Conservation (phyloP, 164 flowering plant genomes). For the Vitis labrusca region DNA sequence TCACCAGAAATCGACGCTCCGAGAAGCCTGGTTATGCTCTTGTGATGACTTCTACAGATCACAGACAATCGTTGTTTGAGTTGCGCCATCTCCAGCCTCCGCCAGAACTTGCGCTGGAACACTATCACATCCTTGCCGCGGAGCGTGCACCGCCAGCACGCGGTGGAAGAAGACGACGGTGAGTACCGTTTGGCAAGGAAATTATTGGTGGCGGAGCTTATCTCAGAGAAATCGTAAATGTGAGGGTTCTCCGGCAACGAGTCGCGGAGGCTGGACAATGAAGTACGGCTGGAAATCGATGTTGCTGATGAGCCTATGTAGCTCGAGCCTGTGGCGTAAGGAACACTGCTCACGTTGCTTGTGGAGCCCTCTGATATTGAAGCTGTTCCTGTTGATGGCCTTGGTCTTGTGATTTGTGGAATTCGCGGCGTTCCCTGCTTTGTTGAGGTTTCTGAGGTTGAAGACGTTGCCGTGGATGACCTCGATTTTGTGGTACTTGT, state of each 20-base stretch:
- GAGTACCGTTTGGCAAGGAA: constrained; percentile 43
- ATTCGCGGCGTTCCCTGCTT: not conserved
- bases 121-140: constrained; percentile 47
- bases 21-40: constrained; percentile 37
- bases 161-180: constrained; percentile 48
- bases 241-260: constrained; percentile 48
- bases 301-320: constrained; percentile 24
- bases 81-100: constrained; percentile 28
- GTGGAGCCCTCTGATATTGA: not conserved
- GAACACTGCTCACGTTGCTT: not conserved
- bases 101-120: constrained; percentile 61
- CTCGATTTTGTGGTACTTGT: constrained; percentile 1
- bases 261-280: constrained; percentile 39
- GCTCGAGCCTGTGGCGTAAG: constrained; percentile 14
- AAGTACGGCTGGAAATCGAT: constrained; percentile 23
- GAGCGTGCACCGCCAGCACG: constrained; percentile 69
- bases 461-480: too few species aligned
- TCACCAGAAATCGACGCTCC: constrained; percentile 54
- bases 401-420: not conserved
- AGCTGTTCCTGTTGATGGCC: not conserved
- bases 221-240: constrained; percentile 50
- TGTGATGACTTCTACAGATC: constrained; percentile 56
- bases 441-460: not conserved
- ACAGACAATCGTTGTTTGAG: constrained; percentile 38
- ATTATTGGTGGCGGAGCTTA: constrained; percentile 61